Conservation (phyloP, 2,329 filamentous ascomycete genomes). For the Talaromyces pinophilus region DNA sequence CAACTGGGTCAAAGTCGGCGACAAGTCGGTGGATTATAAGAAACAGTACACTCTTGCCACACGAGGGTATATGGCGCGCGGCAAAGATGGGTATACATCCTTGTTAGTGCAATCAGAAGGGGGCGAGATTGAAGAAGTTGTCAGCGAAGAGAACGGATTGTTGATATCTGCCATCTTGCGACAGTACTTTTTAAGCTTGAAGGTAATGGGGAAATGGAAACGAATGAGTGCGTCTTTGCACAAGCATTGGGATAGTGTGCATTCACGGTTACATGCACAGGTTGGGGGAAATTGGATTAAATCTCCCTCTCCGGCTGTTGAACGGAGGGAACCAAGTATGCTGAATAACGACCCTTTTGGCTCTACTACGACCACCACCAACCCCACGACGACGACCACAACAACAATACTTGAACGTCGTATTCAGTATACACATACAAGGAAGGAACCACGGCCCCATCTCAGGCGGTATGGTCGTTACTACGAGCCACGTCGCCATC, state of each 20-base stretch:
- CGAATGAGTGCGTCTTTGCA: slow-evolving; percentile 65
- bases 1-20: slow-evolving; percentile 61
- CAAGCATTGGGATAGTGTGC: slow-evolving; percentile 67
- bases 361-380: neutral
- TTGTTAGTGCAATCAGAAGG: slow-evolving; percentile 76
- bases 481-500: slow-evolving; percentile 12
- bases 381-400: neutral
- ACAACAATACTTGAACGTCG: slow-evolving; percentile 13
- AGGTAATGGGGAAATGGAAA: slow-evolving; percentile 77
- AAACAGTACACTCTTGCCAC: slow-evolving; percentile 74
- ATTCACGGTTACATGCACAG: slow-evolving; percentile 57
- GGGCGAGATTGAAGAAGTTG: slow-evolving; percentile 72
- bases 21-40: slow-evolving; percentile 61
- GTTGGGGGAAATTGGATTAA: slow-evolving; percentile 51
- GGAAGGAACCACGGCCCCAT: slow-evolving; percentile 12
- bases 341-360: slow-evolving; percentile 47
- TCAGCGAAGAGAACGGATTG: slow-evolving; percentile 83
- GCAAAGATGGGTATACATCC: slow-evolving; percentile 80
- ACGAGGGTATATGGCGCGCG: slow-evolving; percentile 83
- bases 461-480: slow-evolving; percentile 22
- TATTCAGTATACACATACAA: slow-evolving; percentile 1
- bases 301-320: slow-evolving; percentile 37
- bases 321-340: slow-evolving; percentile 24
- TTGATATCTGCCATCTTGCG: slow-evolving; percentile 82
- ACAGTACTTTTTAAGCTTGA: slow-evolving; percentile 87